Conservation (phyloP, 2,329 filamentous ascomycete genomes). For the Aureobasidium zeae region DNA sequence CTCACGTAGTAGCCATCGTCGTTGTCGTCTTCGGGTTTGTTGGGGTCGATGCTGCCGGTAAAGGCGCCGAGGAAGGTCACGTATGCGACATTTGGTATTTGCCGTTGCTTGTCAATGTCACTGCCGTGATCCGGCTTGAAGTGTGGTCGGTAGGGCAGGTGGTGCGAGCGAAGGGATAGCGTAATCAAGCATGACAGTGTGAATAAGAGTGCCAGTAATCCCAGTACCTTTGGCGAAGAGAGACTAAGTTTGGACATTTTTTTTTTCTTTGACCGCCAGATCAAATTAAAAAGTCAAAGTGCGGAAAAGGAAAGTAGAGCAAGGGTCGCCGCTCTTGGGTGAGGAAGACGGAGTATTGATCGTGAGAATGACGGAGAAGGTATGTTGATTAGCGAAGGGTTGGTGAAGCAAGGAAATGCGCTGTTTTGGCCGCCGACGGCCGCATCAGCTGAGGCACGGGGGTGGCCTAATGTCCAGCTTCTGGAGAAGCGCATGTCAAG, state of each 20-base stretch:
- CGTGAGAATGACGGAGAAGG: too few relatives aligned
- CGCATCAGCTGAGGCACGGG: too few relatives aligned
- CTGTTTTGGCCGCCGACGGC: too few relatives aligned
- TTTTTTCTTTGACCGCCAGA: too few relatives aligned
- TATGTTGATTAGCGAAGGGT: too few relatives aligned
- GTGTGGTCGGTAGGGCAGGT: neutral
- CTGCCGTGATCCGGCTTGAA: too few relatives aligned
- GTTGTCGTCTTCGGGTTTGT: slow-evolving; percentile 22
- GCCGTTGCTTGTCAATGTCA: neutral
- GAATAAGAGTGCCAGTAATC: slow-evolving; percentile 28
- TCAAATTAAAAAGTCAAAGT: too few relatives aligned
- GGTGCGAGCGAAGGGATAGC: slow-evolving; percentile 21
- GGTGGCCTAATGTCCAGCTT: too few relatives aligned
- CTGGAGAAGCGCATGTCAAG: too few relatives aligned
- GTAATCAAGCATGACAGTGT: slow-evolving; percentile 28
- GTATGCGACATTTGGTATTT: slow-evolving; percentile 26
- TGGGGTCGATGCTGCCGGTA: slow-evolving; percentile 18
- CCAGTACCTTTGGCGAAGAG: slow-evolving; percentile 23
- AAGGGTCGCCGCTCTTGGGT: too few relatives aligned
- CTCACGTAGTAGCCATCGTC: slow-evolving; percentile 31
- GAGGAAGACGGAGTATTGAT: too few relatives aligned
- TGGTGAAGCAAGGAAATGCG: slow-evolving; percentile 11
- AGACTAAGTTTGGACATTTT: slow-evolving; percentile 16
- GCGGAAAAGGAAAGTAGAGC: too few relatives aligned
- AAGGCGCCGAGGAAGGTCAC: slow-evolving; percentile 31